Evolutionary conservation across 2,329 filamentous ascomycete genomes (phyloP).

Genomic region (Cladophialophora yegresii): DNA sequence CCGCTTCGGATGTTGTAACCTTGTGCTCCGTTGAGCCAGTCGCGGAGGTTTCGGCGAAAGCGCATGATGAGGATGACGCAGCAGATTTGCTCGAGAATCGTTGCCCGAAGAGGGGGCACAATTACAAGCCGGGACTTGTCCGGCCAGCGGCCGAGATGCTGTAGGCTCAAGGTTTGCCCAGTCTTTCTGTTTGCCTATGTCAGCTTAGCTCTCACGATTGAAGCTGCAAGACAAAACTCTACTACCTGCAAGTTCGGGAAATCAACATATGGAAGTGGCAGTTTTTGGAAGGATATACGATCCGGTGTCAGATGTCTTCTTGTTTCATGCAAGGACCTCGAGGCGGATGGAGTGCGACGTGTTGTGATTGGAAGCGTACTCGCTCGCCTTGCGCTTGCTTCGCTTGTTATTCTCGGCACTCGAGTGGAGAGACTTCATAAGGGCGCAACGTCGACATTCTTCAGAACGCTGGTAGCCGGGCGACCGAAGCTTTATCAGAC

Average conservation of each 20-base stretch:
- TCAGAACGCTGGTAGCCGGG: neutral
- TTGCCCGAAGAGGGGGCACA: neutral
- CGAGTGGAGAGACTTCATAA: neutral
- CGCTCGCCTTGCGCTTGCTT: neutral
- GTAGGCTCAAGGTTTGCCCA: neutral
- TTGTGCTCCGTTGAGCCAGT: neutral
- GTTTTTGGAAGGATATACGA: neutral
- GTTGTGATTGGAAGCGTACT: neutral
- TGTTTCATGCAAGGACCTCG: neutral
- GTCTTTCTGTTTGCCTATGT: neutral
- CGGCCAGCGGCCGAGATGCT: neutral
- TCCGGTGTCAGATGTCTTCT: neutral
- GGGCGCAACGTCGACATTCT: neutral
- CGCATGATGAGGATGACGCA: neutral
- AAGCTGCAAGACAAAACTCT: neutral
- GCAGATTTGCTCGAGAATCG: neutral
- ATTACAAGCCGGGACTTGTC: neutral
- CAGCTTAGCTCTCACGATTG: neutral
- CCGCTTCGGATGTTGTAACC: neutral
- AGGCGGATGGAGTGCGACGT: neutral
- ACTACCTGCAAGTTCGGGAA: neutral
- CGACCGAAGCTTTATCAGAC: neutral
- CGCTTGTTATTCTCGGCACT: neutral
- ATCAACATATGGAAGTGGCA: neutral
- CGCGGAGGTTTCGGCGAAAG: neutral